phyloP scores from a whole-genome alignment of 1,284 basidiomycete genomes.

The Cystobasidium sp. region DNA sequence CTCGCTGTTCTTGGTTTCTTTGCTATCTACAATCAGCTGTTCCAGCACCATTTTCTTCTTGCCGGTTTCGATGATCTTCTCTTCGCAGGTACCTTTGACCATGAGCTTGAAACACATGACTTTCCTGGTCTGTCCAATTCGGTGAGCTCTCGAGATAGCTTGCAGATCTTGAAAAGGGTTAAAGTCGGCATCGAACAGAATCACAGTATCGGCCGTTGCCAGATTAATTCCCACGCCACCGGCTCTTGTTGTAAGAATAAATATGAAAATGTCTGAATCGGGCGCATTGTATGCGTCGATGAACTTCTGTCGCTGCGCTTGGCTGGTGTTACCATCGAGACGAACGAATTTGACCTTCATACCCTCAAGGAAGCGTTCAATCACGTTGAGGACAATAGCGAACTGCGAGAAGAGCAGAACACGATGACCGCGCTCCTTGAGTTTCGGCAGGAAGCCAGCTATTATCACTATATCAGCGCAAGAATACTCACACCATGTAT shows the following conservation, averaged over 20 bases:
- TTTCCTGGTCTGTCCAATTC: conserved; percentile 58
- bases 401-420: conserved; percentile 54
- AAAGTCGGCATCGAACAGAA: conserved; percentile 64
- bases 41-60: conserved; percentile 56
- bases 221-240: conserved; percentile 58
- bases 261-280: conserved; percentile 66
- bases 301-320: conserved; percentile 39
- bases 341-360: conserved; percentile 55
- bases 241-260: conserved; percentile 55
- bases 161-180: conserved; percentile 58
- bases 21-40: conserved; percentile 56
- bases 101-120: conserved; percentile 58
- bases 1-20: conserved; percentile 44
- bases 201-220: conserved; percentile 78
- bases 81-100: conserved; percentile 57
- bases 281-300: conserved; percentile 93
- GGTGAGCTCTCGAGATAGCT: conserved; percentile 58
- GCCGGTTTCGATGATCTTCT: conserved; percentile 55
- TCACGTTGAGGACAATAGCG: conserved; percentile 56
- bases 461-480: conserved; percentile 19
- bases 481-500: background rate
- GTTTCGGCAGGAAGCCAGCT: conserved; percentile 54
- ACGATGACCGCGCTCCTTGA: conserved; percentile 55
- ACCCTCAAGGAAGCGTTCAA: conserved; percentile 55
- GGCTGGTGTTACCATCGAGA: conserved; percentile 47